Evolutionary conservation across 2,329 filamentous ascomycete genomes (phyloP), one percentile per base, ranked within the genome.

Genomic region (Penicillium crustosum): DNA sequence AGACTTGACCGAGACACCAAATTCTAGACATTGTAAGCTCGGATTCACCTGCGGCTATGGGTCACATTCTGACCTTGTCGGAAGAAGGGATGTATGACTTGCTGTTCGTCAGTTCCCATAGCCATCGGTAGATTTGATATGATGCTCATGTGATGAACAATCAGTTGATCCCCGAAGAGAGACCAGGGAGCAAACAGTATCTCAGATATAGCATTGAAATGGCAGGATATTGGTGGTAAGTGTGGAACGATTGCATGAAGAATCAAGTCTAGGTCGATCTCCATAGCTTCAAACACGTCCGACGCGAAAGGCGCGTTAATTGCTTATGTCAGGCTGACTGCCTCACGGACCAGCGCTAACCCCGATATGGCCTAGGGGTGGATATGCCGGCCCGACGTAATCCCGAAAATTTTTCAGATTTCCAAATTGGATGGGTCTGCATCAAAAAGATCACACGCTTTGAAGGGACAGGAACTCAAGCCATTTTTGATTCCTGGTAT

Each of bases 11-110:
- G 63, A 27, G 15, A 57, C 10, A 41, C 55, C 59, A 38, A 62
- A 54, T 36, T 68, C 69, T 72, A 43, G 38, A 53, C 13, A 27
- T 13, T 9, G 49, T 57, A 33, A 57, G 55, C 21, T 33, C 1
- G 1, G 0, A 2, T 29, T 41, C 8, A 23, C 19, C 19, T 27
- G 27, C 6, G 4, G 35, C 27, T 39, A 42, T 27, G 38, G 27
- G 21, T 27, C 23, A 49, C 36, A 25, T 48, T 59, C 62, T 62
- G 53, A 78, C 77, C 72, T 72, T 71, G 72, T 60, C 65, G 66
- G 59, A 78, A 77, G 58, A 78, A 78, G 23, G 76, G 75, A 64
- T 77, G 74, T 55, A 78, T 68, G 49, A 68, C 69, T 49, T 68
- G 73, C 62, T 74, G 71, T 60, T 74, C 72, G 63, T 68, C 65